Conservation (phyloP, 768 basidiomycete genomes). For the Trametes cingulata region DNA sequence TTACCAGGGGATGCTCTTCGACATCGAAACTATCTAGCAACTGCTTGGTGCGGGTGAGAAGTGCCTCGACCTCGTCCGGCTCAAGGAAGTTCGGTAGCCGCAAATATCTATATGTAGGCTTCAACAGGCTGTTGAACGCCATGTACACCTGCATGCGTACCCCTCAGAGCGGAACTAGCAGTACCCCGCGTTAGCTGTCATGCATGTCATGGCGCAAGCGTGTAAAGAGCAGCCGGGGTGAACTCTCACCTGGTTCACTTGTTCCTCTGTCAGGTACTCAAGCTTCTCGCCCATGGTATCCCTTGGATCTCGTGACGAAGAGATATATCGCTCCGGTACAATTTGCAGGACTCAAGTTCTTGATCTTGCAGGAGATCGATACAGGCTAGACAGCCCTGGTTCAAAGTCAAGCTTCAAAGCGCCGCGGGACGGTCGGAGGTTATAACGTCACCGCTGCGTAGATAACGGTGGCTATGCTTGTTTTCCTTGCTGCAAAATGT, state of each 20-base stretch:
- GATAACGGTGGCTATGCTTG: no score
- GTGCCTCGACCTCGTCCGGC: slow-evolving; percentile 52
- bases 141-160: slow-evolving; percentile 34
- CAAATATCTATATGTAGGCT: slow-evolving; percentile 59
- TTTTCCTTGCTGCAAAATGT: no score
- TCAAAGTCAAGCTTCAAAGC: no score
- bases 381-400: no score
- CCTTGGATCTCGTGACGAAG: neutral
- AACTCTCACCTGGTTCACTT: slow-evolving; percentile 55
- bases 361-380: no score
- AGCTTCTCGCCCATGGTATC: slow-evolving; percentile 14
- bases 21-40: slow-evolving; percentile 79
- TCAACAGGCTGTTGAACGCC: neutral
- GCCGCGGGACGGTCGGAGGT: no score
- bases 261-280: slow-evolving; percentile 56
- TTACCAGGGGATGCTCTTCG: slow-evolving; percentile 78
- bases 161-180: slow-evolving; percentile 59
- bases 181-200: neutral
- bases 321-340: no score
- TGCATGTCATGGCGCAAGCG: no score
- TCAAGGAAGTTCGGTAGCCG: slow-evolving; percentile 73
- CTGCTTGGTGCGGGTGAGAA: slow-evolving; percentile 70
- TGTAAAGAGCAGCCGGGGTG: neutral
- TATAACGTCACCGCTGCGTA: no score
- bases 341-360: no score